Conservation (phyloP, 441 rosid genomes). For the Biscutella auriculata region DNA sequence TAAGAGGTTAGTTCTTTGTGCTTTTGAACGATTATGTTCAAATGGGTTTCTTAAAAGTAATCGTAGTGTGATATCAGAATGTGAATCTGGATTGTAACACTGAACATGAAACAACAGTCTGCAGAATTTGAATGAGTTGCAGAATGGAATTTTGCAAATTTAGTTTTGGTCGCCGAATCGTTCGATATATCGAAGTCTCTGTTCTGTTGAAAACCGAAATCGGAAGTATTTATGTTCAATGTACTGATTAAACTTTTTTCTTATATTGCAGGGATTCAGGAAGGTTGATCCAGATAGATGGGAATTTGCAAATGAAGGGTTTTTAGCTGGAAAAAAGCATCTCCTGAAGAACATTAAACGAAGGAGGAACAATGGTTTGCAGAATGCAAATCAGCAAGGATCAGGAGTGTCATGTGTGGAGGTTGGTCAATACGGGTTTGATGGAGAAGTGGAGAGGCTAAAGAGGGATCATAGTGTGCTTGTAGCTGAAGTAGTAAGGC, state of each 20-base stretch:
- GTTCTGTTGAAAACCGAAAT: no score
- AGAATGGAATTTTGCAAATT: no score
- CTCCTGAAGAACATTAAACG: constrained; percentile 71
- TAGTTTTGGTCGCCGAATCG: no score
- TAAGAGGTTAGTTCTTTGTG: constrained; percentile 21
- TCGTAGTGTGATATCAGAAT: no score
- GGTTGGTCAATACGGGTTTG: constrained; percentile 61
- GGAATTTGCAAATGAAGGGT: constrained; percentile 88
- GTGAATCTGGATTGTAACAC: no score
- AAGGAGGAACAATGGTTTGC: constrained; percentile 37
- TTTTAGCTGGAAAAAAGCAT: constrained; percentile 67
- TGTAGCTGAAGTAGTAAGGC: constrained; percentile 42
- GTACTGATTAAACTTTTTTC: not conserved
- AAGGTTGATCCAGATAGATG: constrained; percentile 82
- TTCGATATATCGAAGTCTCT: no score
- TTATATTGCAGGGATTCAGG: constrained; percentile 56
- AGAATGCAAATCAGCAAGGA: constrained; percentile 30
- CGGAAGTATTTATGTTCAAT: no score
- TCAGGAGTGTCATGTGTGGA: constrained; percentile 53
- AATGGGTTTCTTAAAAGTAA: not conserved
- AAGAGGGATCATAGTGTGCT: constrained; percentile 48
- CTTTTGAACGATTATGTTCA: not conserved
- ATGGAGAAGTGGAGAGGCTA: constrained; percentile 49
- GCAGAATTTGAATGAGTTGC: no score
- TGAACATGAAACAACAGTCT: no score